phyloP scores from a whole-genome alignment of 495 filamentous ascomycete genomes.

The Wilcoxina mikolae region DNA sequence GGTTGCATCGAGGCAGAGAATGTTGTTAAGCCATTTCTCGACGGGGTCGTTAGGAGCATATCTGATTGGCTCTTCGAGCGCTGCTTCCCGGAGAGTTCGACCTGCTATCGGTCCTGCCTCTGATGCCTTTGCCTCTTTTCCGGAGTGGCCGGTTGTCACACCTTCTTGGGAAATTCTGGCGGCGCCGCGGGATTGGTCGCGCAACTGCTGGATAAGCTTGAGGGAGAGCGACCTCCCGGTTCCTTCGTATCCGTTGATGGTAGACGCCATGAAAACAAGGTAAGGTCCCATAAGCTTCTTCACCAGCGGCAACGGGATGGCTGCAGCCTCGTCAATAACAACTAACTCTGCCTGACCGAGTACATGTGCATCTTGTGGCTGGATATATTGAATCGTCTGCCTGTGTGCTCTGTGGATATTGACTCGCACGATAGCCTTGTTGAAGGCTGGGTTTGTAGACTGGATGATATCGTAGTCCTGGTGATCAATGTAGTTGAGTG shows the following conservation, averaged over 20 bases:
- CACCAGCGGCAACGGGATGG: constrained; percentile 85
- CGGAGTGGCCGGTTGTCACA: constrained; percentile 58
- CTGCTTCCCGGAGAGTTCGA: constrained; percentile 82
- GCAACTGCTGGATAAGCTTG: constrained; percentile 93
- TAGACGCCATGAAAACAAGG: constrained; percentile 97
- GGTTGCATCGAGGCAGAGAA: constrained; percentile 87
- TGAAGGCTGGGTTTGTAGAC: constrained; percentile 95
- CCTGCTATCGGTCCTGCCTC: constrained; percentile 47
- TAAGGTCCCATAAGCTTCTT: constrained; percentile 95
- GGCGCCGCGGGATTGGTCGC: constrained; percentile 67
- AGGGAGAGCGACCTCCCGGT: constrained; percentile 88
- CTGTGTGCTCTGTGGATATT: constrained; percentile 91
- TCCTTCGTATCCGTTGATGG: constrained; percentile 97
- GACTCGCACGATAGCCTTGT: constrained; percentile 94
- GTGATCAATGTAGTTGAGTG: constrained; percentile 81
- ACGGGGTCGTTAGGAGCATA: constrained; percentile 84
- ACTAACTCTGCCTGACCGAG: constrained; percentile 90
- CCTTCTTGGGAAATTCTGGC: constrained; percentile 42
- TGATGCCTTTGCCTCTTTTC: constrained; percentile 48
- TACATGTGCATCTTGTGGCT: constrained; percentile 87
- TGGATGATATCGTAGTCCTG: constrained; percentile 96
- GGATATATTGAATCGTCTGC: constrained; percentile 97
- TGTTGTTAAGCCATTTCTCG: constrained; percentile 89
- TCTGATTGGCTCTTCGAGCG: constrained; percentile 81
- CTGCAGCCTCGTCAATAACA: constrained; percentile 95